Evolutionary conservation across 305 asterid genomes (phyloP).

Genomic region (Fraxinus sp.): DNA sequence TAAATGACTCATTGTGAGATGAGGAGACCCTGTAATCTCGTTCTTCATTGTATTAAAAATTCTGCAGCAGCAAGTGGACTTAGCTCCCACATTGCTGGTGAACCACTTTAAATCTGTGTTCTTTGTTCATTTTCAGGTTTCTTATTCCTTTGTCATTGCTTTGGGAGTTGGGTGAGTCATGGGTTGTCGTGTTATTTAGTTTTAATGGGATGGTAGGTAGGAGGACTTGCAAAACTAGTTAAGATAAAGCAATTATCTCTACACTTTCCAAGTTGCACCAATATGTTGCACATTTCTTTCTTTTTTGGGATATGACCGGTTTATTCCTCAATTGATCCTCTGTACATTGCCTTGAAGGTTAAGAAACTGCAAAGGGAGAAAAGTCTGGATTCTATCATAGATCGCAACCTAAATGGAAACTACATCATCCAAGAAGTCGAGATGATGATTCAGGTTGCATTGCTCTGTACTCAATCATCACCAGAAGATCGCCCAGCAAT

Average conservation of each 20-base stretch:
- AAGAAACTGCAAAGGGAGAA: conserved; percentile 81
- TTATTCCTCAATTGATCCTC: background rate
- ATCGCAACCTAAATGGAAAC: conserved; percentile 50
- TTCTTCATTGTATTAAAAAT: background rate
- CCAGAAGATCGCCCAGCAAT: conserved; percentile 90
- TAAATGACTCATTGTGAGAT: background rate
- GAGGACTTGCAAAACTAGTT: background rate
- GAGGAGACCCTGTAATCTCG: background rate
- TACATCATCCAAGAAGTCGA: conserved; percentile 72
- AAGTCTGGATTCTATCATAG: conserved; percentile 63
- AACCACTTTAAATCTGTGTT: background rate
- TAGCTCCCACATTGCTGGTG: background rate
- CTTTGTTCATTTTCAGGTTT: background rate
- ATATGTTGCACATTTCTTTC: background rate
- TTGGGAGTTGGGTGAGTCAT: background rate
- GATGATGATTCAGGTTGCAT: conserved; percentile 90
- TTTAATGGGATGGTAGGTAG: background rate
- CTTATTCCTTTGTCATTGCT: background rate
- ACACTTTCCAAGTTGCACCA: background rate
- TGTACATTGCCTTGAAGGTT: conserved; percentile 40
- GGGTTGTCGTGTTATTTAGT: background rate
- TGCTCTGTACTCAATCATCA: conserved; percentile 77
- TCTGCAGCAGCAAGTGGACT: background rate
- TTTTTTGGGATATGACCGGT: background rate
- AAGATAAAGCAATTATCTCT: background rate